These are phyloP conservation scores for Ganoderma multipileum DNA, from an alignment of 1,284 basidiomycete species.

Conservation along the genomic window DNA sequence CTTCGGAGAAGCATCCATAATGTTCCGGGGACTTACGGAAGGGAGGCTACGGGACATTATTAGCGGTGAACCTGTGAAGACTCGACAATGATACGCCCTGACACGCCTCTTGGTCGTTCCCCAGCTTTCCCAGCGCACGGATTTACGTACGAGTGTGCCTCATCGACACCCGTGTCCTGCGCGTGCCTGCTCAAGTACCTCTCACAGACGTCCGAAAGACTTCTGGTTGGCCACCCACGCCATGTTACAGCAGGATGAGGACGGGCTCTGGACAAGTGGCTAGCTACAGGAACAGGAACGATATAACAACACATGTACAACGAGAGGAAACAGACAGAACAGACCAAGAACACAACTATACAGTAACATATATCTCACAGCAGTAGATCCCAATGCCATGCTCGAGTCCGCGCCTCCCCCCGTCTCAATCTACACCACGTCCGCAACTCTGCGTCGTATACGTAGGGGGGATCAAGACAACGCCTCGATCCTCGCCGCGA, in stretches of 20 bases:
- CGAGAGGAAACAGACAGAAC: slow-evolving; percentile 2
- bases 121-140: neutral
- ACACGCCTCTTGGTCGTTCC: neutral
- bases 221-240: neutral
- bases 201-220: neutral
- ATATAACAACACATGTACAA: neutral
- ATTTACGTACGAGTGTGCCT: slow-evolving; percentile 1
- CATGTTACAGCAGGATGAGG: neutral
- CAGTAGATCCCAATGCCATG: slow-evolving; percentile 20
- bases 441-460: neutral
- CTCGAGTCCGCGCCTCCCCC: slow-evolving; percentile 8
- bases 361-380: slow-evolving; percentile 27
- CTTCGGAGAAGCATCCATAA: neutral
- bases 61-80: neutral
- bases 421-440: neutral
- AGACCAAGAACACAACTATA: slow-evolving; percentile 24
- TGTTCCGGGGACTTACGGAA: neutral
- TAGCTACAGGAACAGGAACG: neutral
- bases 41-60: neutral
- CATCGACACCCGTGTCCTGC: neutral
- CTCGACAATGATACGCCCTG: neutral
- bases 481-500: slow-evolving; percentile 56
- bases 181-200: neutral
- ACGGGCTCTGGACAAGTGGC: no score
- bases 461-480: slow-evolving; percentile 28